Base-by-base conservation (phyloP, 495 filamentous ascomycete genomes). In the Mycothermus thermophilus region DNA sequence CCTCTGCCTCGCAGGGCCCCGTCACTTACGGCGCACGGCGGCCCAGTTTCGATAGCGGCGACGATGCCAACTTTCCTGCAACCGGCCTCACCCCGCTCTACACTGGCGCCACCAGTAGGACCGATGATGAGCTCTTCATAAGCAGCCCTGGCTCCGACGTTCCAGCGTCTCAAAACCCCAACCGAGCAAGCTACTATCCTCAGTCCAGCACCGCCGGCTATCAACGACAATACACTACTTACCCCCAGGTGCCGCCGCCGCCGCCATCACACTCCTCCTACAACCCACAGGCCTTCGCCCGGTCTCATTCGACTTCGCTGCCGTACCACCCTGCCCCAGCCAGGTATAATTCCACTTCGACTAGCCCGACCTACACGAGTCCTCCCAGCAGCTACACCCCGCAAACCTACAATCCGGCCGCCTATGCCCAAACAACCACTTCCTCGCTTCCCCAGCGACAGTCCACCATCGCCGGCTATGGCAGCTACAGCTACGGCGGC, bases 251-350 rank as follows among this genome's bases (percentile, higher is more conserved):
- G 12, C 63, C 72, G 34, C 57, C 66, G 41, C 55, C 63, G 8
- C 64, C 69, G 21, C 61, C 69, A 20, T 62, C 60, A 12, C 75
- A 72, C 30, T 54, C 66, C 10, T 60, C 72, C 1, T 94, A 94
- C 56, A 92, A 93, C 44, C 86, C 87, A 2, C 83, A 86, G 54
- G 62, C 79, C 34, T 95, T 85, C 52, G 72, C 67, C 29, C 62
- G 72, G 7, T 69, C 79, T 3, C 71, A 80, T 29, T 72, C 77
- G 13, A 60, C 54, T 2, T 53, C 52, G n/a, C 40, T 62, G 20
- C 67, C 59, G 20, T 64, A 60, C 30, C 60, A 59, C 25, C 62
- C 59, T 28, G 50, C 55, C 26, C 56, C 60, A 9, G 32, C 55
- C 14, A 54, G 61, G 38, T 59, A 54, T 22, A 35, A 32, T 20